Percentiles rank a stretch among this genome's conserved stretches.
Evolutionary conservation across 2,329 filamentous ascomycete species (phyloP).

Genomic region (Didymella lethalis): DNA sequence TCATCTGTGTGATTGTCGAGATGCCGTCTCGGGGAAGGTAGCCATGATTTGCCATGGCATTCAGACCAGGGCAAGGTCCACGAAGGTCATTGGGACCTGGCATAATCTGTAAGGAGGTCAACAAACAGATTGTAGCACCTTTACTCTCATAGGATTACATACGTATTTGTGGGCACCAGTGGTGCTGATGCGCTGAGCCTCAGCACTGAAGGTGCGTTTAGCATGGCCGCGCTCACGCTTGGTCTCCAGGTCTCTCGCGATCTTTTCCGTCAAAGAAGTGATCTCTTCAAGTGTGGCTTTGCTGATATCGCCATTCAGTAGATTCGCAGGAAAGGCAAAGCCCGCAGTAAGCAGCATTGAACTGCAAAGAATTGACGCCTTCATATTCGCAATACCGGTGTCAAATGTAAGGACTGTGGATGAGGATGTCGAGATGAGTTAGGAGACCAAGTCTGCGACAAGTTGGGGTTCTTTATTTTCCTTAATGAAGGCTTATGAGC

Average conservation of each 20-base stretch:
- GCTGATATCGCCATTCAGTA: constrained; percentile 26
- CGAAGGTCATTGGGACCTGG: constrained; percentile 18
- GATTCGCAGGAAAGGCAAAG: constrained; percentile 26
- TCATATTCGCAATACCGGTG: constrained; percentile 17
- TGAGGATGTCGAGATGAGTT: neutral
- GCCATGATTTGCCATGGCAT: constrained; percentile 40
- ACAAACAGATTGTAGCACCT: neutral
- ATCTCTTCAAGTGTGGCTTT: constrained; percentile 25
- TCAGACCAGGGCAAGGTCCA: constrained; percentile 36
- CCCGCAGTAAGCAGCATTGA: constrained; percentile 24
- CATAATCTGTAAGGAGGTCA: constrained; percentile 10
- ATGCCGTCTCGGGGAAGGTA: constrained; percentile 33
- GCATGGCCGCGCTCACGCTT: constrained; percentile 18
- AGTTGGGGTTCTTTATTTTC: constrained; percentile 1
- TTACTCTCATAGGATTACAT: neutral
- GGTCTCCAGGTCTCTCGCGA: constrained; percentile 19
- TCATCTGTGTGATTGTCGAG: constrained; percentile 24
- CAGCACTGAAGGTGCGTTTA: constrained; percentile 26
- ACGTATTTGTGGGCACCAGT: constrained; percentile 26
- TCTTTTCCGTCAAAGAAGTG: constrained; percentile 23
- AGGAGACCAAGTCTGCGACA: neutral
- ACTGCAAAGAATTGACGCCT: constrained; percentile 22
- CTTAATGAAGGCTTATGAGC: neutral
- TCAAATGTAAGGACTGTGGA: neutral
- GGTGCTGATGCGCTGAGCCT: constrained; percentile 26